Percentiles rank a stretch among this genome's conserved stretches.
phyloP scores from a whole-genome alignment of 768 basidiomycete species.

The Lentinula raphanica region DNA sequence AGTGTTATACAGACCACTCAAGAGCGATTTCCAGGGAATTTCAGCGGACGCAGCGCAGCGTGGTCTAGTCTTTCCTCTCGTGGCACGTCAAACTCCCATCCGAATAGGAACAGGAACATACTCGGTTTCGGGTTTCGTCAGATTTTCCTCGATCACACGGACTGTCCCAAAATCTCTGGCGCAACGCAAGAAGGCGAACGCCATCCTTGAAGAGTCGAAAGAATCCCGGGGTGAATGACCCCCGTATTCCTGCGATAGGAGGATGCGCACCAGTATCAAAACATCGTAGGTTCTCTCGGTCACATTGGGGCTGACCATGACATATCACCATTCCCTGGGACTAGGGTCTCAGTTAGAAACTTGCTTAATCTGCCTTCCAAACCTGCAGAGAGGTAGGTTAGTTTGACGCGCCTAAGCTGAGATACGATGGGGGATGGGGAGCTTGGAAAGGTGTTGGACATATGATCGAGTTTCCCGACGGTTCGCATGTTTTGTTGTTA shows the following conservation, averaged over 20 bases:
- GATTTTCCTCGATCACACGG: slow-evolving; percentile 95
- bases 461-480: slow-evolving; percentile 98
- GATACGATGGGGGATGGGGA: slow-evolving; percentile 85
- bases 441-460: slow-evolving; percentile 91
- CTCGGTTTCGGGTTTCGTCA: slow-evolving; percentile 94
- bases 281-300: slow-evolving; percentile 97
- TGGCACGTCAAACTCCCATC: slow-evolving; percentile 98
- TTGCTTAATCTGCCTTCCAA: slow-evolving; percentile 96
- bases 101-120: slow-evolving; percentile 94
- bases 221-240: slow-evolving; percentile 93
- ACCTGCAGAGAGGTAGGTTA: slow-evolving; percentile 92
- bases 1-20: slow-evolving; percentile 66
- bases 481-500: slow-evolving; percentile 43
- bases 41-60: slow-evolving; percentile 95
- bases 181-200: slow-evolving; percentile 91
- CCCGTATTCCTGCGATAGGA: slow-evolving; percentile 87
- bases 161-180: slow-evolving; percentile 95
- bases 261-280: slow-evolving; percentile 99
- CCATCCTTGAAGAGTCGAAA: slow-evolving; percentile 95
- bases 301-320: slow-evolving; percentile 99
- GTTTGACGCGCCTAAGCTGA: slow-evolving; percentile 88
- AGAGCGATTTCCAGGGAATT: slow-evolving; percentile 97
- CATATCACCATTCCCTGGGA: slow-evolving; percentile 95
- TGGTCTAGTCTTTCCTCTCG: slow-evolving; percentile 96
- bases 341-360: slow-evolving; percentile 95